A percentile compares a stretch with the other conserved stretches of the same genome.
These are phyloP conservation scores for Fusarium nygamai DNA, from an alignment of 2,329 filamentous ascomycete species.

Conservation along the genomic window DNA sequence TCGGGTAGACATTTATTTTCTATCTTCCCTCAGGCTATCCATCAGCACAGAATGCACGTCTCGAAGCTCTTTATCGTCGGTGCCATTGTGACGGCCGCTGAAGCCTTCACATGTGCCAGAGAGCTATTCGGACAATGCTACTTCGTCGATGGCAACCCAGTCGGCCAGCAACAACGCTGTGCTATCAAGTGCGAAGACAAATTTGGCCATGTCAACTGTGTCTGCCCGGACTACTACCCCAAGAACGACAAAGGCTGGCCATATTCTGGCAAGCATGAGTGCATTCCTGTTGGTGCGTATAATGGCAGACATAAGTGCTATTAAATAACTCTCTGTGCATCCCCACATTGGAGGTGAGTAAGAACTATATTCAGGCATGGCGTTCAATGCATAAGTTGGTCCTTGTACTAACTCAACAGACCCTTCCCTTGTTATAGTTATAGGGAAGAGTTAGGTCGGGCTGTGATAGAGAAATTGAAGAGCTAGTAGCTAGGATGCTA, in stretches of 20 bases:
- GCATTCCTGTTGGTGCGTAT: not conserved
- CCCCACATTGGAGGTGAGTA: not conserved
- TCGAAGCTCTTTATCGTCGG: not conserved
- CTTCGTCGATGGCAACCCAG: not conserved
- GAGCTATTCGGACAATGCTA: not conserved
- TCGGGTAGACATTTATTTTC: not conserved
- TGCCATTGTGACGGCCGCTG: not conserved
- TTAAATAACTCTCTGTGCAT: not conserved
- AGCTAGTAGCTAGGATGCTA: not conserved
- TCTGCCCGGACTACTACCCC: not conserved
- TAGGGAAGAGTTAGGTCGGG: not conserved
- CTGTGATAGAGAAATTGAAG: not conserved
- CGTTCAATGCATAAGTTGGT: not conserved
- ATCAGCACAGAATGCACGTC: not conserved
- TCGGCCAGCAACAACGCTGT: not conserved
- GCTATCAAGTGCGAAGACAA: not conserved
- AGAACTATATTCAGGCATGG: not conserved
- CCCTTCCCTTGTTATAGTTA: too few species aligned
- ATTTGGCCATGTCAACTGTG: not conserved
- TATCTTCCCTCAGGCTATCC: not conserved
- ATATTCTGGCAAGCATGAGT: not conserved
- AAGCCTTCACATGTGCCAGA: not conserved
- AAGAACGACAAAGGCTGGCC: not conserved
- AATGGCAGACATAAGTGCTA: not conserved
- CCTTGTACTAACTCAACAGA: not conserved